Evolutionary conservation across 2,329 filamentous ascomycete species (phyloP), one percentile per base, ranked within the genome.

Genomic region (Ophiocordyceps robertsii): DNA sequence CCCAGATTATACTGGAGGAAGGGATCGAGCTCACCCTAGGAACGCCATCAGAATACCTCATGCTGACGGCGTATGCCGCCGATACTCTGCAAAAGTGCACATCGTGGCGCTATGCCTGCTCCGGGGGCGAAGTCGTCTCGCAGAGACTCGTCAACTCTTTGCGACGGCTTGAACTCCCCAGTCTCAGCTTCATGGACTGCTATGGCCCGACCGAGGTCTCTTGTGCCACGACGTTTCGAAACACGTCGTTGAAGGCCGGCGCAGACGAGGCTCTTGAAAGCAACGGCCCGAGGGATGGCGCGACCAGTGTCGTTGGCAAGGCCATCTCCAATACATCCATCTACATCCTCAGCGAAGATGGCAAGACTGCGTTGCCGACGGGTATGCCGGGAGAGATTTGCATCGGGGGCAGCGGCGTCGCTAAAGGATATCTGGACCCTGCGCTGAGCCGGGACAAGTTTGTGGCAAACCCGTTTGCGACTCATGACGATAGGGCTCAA

Each of bases 331-430:
- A 63, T 46, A 56, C 60, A 2, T 55, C 61, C 1, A 47, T 66
- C 2, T 70, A 67, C 44, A 59, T 73, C 11, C 52, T 72, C 2
- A 61, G 69, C 42, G 45, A 51, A 8, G 43, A 55, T 2, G 45
- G 29, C 9, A 21, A 40, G 7, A 40, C 19, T 14, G 48, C 41
- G n/a, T 43, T 43, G 31, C 51, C 44, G 14, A 16, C 37, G 16
- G 48, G 49, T 14, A 43, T 46, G n/a, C 44, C 48, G 14, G 51
- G 51, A 14, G 51, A 55, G 40, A 46, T 53, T 21, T 42, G 45
- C 35, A 47, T 52, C n/a, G 47, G 51, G 2, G 68, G 68, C 6
- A 55, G 64, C 1, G 65, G 68, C 39, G 59, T 71, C 7, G 51
- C 58, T 2, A 39, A 43, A 1, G 67, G 66, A 3, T 72, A 71